A percentile compares a stretch with the other conserved stretches of the same genome.
Evolutionary conservation across 352 stramenopile species (phyloP).

Genomic region (Thalassiosira sp.): DNA sequence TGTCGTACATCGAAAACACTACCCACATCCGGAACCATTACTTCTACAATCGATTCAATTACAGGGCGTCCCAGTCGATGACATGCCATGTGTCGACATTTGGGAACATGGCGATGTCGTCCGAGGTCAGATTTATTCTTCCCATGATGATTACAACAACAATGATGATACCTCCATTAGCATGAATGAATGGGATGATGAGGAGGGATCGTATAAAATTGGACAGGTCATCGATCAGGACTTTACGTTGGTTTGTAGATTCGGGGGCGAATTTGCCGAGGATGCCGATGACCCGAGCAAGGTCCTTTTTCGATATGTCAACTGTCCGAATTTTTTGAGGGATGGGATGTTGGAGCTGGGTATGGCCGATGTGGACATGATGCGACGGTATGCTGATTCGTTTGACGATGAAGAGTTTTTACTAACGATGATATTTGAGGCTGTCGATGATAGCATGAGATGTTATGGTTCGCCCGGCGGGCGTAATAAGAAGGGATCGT

Average conservation of each 20-base stretch:
- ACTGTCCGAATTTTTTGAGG: constrained; percentile 74
- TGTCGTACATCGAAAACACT: constrained; percentile 50
- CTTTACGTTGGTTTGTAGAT: constrained; percentile 83
- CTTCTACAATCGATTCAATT: constrained; percentile 72
- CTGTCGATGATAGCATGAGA: constrained; percentile 12
- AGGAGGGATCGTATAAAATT: constrained; percentile 79
- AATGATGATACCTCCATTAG: not conserved
- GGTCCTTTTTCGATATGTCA: constrained; percentile 81
- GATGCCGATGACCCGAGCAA: constrained; percentile 72
- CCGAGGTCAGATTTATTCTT: constrained; percentile 54
- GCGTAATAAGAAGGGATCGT: not conserved
- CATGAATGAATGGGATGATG: constrained; percentile 73
- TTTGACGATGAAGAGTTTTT: constrained; percentile 82
- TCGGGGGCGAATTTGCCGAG: constrained; percentile 75
- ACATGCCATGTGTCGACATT: constrained; percentile 84
- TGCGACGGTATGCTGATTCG: constrained; percentile 68
- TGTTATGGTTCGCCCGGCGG: too few relatives aligned
- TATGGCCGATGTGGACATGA: constrained; percentile 79
- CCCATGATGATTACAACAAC: constrained; percentile 26
- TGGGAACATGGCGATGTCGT: constrained; percentile 67
- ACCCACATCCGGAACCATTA: constrained; percentile 62
- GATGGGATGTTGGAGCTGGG: constrained; percentile 64
- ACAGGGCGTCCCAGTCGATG: constrained; percentile 82
- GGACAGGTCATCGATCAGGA: constrained; percentile 74
- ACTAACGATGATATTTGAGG: constrained; percentile 74